phyloP scores from a whole-genome alignment of 164 flowering plant genomes.

The Vitis riparia region DNA sequence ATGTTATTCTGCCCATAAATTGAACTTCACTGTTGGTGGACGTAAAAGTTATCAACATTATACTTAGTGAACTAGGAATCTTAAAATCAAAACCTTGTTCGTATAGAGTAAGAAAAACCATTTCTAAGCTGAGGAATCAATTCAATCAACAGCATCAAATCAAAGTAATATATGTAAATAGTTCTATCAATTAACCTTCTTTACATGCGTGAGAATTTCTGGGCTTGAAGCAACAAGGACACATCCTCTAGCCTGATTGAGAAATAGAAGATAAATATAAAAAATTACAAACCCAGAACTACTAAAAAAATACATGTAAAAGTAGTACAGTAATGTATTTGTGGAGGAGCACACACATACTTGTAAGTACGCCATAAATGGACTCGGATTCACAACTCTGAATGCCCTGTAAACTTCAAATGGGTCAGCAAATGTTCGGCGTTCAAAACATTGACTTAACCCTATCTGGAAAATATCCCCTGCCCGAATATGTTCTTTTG shows the following conservation, averaged over 20 bases:
- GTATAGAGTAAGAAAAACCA: background rate
- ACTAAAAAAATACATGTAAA: background rate
- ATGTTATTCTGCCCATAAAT: slow-evolving; percentile 47
- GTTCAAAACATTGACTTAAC: slow-evolving; percentile 93
- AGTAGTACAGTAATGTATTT: background rate
- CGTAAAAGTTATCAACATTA: background rate
- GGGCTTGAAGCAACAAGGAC: slow-evolving; percentile 94
- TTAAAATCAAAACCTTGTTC: background rate
- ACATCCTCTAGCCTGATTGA: slow-evolving; percentile 87
- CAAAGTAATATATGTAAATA: background rate
- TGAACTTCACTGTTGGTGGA: background rate
- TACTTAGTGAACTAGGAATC: background rate
- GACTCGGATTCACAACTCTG: slow-evolving; percentile 94
- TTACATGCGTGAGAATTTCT: slow-evolving; percentile 82
- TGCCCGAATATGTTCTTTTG: slow-evolving; percentile 88
- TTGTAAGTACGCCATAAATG: slow-evolving; percentile 86
- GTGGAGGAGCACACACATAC: slow-evolving; percentile 29
- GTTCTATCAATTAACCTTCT: slow-evolving; percentile 49
- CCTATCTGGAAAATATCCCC: slow-evolving; percentile 98
- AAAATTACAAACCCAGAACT: background rate
- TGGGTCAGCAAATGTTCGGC: slow-evolving; percentile 92
- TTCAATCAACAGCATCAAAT: background rate
- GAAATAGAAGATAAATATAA: slow-evolving; percentile 5
- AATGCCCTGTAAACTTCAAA: slow-evolving; percentile 94
- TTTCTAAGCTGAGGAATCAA: background rate